phyloP scores from a whole-genome alignment of 441 rosid genomes.

The Gossypium lobatum region DNA sequence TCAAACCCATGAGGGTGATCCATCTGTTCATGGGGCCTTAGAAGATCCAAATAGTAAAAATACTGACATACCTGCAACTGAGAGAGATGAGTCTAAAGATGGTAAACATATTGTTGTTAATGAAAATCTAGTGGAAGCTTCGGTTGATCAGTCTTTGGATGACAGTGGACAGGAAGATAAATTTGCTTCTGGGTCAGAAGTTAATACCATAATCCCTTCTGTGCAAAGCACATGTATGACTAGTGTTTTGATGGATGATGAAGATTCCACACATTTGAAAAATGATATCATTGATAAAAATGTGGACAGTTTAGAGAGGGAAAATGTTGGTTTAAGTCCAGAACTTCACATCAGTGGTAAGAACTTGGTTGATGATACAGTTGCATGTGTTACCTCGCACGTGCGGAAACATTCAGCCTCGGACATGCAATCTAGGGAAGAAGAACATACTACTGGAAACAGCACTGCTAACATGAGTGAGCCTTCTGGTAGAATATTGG shows the following conservation, averaged over 20 bases:
- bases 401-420: slow-evolving; percentile 24
- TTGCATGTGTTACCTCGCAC: slow-evolving; percentile 23
- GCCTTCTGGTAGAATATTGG: slow-evolving; percentile 21
- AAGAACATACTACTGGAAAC: slow-evolving; percentile 20
- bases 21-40: slow-evolving; percentile 32
- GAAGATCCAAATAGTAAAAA: slow-evolving; percentile 31
- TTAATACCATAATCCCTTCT: slow-evolving; percentile 21
- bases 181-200: slow-evolving; percentile 34
- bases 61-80: slow-evolving; percentile 22
- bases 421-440: slow-evolving; percentile 26
- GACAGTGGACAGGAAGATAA: slow-evolving; percentile 27
- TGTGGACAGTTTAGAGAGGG: slow-evolving; percentile 25
- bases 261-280: slow-evolving; percentile 25
- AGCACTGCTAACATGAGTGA: slow-evolving; percentile 25
- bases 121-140: slow-evolving; percentile 27
- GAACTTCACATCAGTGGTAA: slow-evolving; percentile 21
- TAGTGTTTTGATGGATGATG: slow-evolving; percentile 28
- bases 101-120: slow-evolving; percentile 16
- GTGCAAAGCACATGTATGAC: slow-evolving; percentile 20
- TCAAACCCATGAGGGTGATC: slow-evolving; percentile 26
- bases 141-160: slow-evolving; percentile 28
- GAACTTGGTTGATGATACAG: slow-evolving; percentile 23
- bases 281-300: slow-evolving; percentile 24
- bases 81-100: slow-evolving; percentile 22
- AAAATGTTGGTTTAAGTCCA: slow-evolving; percentile 15